phyloP scores from a whole-genome alignment of 208 protist genomes.

The Leptomonas seymouri region DNA sequence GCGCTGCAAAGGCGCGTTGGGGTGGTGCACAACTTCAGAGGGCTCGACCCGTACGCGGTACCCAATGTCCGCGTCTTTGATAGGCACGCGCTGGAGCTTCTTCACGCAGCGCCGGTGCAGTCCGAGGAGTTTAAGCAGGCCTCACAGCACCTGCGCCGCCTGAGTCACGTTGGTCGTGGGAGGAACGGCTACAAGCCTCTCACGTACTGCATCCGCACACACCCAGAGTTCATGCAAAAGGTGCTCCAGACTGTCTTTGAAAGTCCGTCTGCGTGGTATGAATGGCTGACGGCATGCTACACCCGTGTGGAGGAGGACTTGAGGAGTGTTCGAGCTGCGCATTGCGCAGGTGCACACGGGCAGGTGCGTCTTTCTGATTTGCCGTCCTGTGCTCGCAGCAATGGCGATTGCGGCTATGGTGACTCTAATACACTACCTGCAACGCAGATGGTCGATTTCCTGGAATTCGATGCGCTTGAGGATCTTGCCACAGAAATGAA shows the following conservation, averaged over 20 bases:
- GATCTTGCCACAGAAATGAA: conserved; percentile 38
- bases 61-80: conserved; percentile 57
- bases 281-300: conserved; percentile 50
- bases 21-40: conserved; percentile 32
- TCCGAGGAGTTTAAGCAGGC: conserved; percentile 48
- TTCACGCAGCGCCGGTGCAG: conserved; percentile 45
- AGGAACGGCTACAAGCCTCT: conserved; percentile 50
- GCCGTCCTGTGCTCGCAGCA: too few species aligned
- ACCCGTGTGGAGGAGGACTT: conserved; percentile 41
- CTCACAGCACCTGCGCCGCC: conserved; percentile 18
- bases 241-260: conserved; percentile 58
- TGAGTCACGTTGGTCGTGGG: conserved; percentile 57
- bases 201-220: conserved; percentile 36
- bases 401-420: background rate
- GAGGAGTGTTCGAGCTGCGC: conserved; percentile 20
- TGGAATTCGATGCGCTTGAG: conserved; percentile 40
- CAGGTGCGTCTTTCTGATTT: too few species aligned
- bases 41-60: conserved; percentile 60
- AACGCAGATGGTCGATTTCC: conserved; percentile 3
- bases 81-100: conserved; percentile 33
- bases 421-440: background rate
- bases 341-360: conserved; percentile 11
- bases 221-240: conserved; percentile 54
- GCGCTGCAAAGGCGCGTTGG: conserved; percentile 41
- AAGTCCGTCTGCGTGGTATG: conserved; percentile 35